Base-by-base conservation (phyloP, 2,329 filamentous ascomycete species). In the Fusarium setosum region DNA sequence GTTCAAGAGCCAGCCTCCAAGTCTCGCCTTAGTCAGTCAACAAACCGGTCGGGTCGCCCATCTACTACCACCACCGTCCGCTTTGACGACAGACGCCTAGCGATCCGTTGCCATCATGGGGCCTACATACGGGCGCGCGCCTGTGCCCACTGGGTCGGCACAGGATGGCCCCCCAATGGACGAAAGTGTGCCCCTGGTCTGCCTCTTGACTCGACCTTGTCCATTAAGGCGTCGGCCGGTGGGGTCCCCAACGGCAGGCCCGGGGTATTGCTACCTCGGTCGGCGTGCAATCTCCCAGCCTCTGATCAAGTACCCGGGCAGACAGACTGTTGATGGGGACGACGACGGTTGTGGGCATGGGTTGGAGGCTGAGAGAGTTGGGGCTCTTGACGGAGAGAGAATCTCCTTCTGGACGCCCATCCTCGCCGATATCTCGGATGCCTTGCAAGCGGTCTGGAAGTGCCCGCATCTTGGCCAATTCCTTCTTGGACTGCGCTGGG, bases 191-290 rank as follows among this genome's bases (percentile, higher is more conserved):
- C 38, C 48, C 47, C 54, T 35, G 23, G 47, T 52, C 47, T 13
- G 32, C 37, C 41, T 49, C 68, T 70, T 67, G 70, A 72, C 70
- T 72, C 68, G 63, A 57, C 53, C 55, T 55, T 67, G 68, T 48
- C 57, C 70, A 65, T 50, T 71, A 65, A 67, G 58, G 47, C 48
- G 63, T 58, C 42, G 23, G 17, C 44, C 34, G 41, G 69, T 72
- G 70, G 70, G 63, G 67, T 59, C 53, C 56, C 44, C 67, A 67
- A 58, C 55, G 57, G 59, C 63, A 54, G 61, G 50, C 57, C 69
- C 57, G 59, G 62, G 62, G 53, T 63, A 67, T 59, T 67, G 44
- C 41, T 73, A 73, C 70, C 56, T 68, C 42, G 53, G 35, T 40
- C 51, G 50, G 34, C 12, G 47, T 26, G 61, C 69, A 72, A 73